Conservation (phyloP, 768 basidiomycete species). For the Amanita molliuscula region DNA sequence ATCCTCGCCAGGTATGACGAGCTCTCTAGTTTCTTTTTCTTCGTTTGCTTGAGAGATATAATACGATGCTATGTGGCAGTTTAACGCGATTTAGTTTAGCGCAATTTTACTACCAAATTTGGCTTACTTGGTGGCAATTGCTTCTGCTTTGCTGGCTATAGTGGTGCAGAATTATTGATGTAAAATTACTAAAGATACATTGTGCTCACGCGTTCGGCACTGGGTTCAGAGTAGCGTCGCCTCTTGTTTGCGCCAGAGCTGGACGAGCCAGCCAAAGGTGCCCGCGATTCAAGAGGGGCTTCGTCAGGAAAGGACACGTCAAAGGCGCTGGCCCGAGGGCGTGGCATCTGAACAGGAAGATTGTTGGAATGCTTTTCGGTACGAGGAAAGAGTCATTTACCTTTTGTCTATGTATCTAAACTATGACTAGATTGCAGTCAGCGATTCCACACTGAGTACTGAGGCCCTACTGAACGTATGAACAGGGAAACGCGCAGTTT, state of each 20-base stretch:
- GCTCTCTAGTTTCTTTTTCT: constrained; percentile 21
- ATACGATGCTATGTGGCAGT: constrained; percentile 22
- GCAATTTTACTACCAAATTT: neutral
- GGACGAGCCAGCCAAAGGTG: neutral
- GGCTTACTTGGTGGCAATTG: constrained; percentile 12
- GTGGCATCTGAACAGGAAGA: constrained; percentile 18
- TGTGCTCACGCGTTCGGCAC: neutral
- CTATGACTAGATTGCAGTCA: too few species aligned
- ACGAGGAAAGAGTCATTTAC: too few species aligned
- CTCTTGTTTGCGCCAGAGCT: neutral
- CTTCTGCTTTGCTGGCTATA: constrained; percentile 18
- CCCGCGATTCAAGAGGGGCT: neutral
- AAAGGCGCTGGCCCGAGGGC: constrained; percentile 40
- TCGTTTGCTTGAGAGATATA: constrained; percentile 24
- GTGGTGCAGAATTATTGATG: neutral
- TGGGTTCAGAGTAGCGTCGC: neutral
- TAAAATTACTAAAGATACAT: neutral
- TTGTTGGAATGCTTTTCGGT: neutral
- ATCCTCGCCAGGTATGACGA: constrained; percentile 33
- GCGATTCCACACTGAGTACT: too few species aligned
- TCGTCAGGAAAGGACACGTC: constrained; percentile 45
- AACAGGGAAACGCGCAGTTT: too few species aligned
- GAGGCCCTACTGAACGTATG: too few species aligned
- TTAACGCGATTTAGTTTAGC: constrained; percentile 11
- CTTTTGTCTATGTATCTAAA: too few species aligned